Evolutionary conservation across 495 filamentous ascomycete genomes (phyloP).

Genomic region (Aspergillus ostianus): DNA sequence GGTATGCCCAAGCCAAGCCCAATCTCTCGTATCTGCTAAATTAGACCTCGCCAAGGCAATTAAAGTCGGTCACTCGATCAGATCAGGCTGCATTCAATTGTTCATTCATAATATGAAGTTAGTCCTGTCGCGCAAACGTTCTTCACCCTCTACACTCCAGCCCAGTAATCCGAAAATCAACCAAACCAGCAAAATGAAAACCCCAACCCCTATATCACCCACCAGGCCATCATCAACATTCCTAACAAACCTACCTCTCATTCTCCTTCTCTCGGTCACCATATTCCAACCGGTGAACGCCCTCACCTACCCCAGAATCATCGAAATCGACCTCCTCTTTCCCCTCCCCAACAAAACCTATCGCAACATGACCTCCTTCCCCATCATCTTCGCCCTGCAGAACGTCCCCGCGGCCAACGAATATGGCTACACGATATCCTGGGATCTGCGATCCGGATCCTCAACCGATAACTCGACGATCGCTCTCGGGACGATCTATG

Average conservation of each 20-base stretch:
- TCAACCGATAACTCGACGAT: background rate
- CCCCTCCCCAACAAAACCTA: slow-evolving; percentile 12
- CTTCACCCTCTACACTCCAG: no score
- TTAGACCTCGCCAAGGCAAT: no score
- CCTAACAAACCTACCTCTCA: background rate
- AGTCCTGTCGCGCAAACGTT: no score
- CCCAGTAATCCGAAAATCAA: no score
- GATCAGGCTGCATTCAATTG: no score
- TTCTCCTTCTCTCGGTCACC: slow-evolving; percentile 5
- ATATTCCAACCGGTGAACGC: background rate
- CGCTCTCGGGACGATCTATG: background rate
- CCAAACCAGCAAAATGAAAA: no score
- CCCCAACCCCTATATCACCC: no score
- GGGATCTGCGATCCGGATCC: background rate
- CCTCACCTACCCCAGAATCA: slow-evolving; percentile 7
- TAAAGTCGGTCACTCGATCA: no score
- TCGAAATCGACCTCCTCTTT: slow-evolving; percentile 17
- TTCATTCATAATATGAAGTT: no score
- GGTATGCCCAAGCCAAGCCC: no score
- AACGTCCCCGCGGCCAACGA: slow-evolving; percentile 5
- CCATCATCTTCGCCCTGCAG: slow-evolving; percentile 13
- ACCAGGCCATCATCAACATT: no score
- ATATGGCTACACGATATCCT: slow-evolving; percentile 4
- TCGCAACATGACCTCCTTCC: slow-evolving; percentile 11
- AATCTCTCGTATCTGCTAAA: no score